phyloP scores from a whole-genome alignment of 2,329 filamentous ascomycete species.

The Pyricularia pennisetigena region DNA sequence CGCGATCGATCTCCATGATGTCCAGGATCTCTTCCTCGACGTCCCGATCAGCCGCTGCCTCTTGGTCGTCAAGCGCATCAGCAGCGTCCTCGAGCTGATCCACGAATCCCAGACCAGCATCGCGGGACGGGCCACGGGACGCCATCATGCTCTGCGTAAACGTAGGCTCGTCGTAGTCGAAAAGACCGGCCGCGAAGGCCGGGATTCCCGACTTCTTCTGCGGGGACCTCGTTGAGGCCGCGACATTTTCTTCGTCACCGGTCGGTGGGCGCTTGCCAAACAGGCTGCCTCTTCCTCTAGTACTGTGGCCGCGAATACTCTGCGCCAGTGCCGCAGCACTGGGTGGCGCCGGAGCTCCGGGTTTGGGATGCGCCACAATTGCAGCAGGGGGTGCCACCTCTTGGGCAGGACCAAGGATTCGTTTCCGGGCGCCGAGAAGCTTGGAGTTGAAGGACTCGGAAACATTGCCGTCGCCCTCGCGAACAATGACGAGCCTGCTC shows the following conservation, averaged over 20 bases:
- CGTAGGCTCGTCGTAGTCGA: constrained; percentile 14
- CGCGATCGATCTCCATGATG: constrained; percentile 56
- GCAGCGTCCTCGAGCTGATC: constrained; percentile 42
- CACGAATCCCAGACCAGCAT: constrained; percentile 35
- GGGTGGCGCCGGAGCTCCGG: constrained; percentile 20
- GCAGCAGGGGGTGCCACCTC: constrained; percentile 30
- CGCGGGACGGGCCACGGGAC: constrained; percentile 13
- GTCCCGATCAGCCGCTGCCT: constrained; percentile 35
- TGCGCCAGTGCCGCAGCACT: constrained; percentile 34
- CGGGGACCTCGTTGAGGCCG: background rate
- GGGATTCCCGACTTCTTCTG: background rate
- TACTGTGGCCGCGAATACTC: constrained; percentile 20
- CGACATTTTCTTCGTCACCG: background rate
- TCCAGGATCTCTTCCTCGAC: constrained; percentile 53
- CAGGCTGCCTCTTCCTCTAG: constrained; percentile 1
- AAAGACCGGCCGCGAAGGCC: constrained; percentile 10
- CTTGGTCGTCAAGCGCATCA: constrained; percentile 37
- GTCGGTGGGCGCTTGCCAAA: constrained; percentile 3
- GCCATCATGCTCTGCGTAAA: constrained; percentile 15
- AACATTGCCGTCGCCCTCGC: constrained; percentile 30
- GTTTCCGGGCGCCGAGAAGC: constrained; percentile 27
- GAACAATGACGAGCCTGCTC: constrained; percentile 42
- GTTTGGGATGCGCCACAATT: constrained; percentile 44
- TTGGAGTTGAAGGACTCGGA: constrained; percentile 12
- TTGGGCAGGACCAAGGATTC: constrained; percentile 21